These are phyloP conservation scores for Russula foetens DNA, from an alignment of 768 basidiomycete genomes.

Conservation along the genomic window DNA sequence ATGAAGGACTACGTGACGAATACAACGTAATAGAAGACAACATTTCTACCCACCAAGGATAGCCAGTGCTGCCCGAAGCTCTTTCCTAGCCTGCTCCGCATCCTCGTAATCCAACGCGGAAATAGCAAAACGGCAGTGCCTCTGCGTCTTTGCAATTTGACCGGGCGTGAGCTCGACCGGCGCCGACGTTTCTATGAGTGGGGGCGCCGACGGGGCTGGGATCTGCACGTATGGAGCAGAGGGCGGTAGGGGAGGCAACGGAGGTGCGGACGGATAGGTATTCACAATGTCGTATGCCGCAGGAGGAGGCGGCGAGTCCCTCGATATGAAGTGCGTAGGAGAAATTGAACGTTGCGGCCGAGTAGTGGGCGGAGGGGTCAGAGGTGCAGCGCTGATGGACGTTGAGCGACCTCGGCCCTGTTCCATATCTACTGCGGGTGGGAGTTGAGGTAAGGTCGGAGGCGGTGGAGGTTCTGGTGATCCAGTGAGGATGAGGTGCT, in stretches of 20 bases:
- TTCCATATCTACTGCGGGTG: not conserved
- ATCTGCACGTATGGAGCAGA: conserved; percentile 14
- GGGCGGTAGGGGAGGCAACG: conserved; percentile 10
- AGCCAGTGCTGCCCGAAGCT: conserved; percentile 69
- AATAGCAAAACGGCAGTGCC: conserved; percentile 88
- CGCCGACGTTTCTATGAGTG: conserved; percentile 9
- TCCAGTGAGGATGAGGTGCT: not conserved
- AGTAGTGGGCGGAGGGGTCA: not conserved
- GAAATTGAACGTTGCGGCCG: conserved; percentile 6
- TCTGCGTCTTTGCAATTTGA: conserved; percentile 71
- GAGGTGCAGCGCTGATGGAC: not conserved
- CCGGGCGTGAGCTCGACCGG: conserved; percentile 49
- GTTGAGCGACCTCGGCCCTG: not conserved
- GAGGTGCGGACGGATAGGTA: conserved; percentile 3
- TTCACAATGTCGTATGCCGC: not conserved
- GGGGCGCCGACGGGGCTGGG: conserved; percentile 15
- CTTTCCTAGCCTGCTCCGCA: conserved; percentile 72
- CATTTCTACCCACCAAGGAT: conserved; percentile 44
- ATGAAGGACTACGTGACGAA: not conserved
- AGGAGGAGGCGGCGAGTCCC: conserved; percentile 11
- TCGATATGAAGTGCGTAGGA: conserved; percentile 11
- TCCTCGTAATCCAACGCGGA: conserved; percentile 97
- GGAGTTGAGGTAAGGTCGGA: not conserved
- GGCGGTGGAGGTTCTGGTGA: not conserved
- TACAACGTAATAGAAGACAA: not conserved